Base-by-base conservation (phyloP, 2,329 filamentous ascomycete genomes). In the Pezicula carpinea region DNA sequence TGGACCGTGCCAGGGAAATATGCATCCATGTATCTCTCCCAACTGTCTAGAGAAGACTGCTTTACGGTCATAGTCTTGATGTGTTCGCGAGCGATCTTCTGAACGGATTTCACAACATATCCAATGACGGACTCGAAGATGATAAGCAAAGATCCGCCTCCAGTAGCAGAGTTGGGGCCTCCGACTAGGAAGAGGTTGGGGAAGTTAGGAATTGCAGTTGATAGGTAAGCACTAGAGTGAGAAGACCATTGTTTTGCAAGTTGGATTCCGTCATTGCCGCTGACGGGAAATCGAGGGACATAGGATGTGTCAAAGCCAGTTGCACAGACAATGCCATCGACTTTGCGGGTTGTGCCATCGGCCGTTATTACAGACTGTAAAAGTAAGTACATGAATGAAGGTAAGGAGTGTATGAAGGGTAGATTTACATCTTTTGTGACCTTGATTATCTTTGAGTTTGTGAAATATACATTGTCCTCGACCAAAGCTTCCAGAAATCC, bases 111-210 rank as follows among this genome's bases (percentile, higher is more conserved):
- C 17, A 82, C 80, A 47, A 79, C 76, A 60, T 82, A 84, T 0
- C 77, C 74, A 2, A 84, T 64, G 56, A 88, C 87, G 44, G 83
- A 79, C 0, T 88, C 67, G 2, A 86, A 66, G 55, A 83, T 83
- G 18, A 82, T 80, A 47, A 79, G 76, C 60, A 82, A 83, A 0
- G 77, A 73, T 1, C 74, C 71, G 14, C 35, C 26, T 4, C 29
- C 35, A 11, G 26, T 34, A 10, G 35, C 39, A 8, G 45, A 43
- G 18, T 47, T 47, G 5, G 45, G 45, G 17, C 45, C 45, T 5
- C 23, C 22, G 6, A 47, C 21, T 3, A 43, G 14, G 29, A 42
- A 47, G n/a, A 34, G 29, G 29, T 47, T 47, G 11, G 45, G 45
- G 17, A 47, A 47, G 18, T 34, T 29, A n/a, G 26, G 26, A 14